Percentiles rank a stretch among this genome's conserved stretches.
Evolutionary conservation across 257 asterid genomes (phyloP).

Genomic region (Parsonsia alboflavescens): DNA sequence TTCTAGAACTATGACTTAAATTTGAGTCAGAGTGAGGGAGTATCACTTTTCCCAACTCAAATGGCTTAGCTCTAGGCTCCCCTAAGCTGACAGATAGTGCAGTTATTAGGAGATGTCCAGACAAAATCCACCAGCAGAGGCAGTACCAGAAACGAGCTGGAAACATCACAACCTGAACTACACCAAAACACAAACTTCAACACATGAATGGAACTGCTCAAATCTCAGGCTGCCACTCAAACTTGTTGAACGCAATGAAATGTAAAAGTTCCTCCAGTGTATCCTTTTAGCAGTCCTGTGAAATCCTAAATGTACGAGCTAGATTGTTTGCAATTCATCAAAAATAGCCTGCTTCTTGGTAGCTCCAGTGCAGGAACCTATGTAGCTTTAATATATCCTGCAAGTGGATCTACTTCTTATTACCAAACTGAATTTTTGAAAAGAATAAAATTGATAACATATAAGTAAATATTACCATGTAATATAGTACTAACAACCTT

Average conservation of each 20-base stretch:
- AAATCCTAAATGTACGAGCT: not conserved
- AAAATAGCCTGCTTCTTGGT: not conserved
- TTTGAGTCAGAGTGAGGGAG: constrained; percentile 20
- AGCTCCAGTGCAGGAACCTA: constrained; percentile 5
- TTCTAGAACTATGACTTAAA: constrained; percentile 28
- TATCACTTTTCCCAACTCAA: constrained; percentile 26
- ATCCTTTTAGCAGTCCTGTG: not conserved
- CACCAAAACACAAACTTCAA: constrained; percentile 22
- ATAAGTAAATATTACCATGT: not conserved
- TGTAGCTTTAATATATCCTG: constrained; percentile 5
- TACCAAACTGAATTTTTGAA: not conserved
- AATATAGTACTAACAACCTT: not conserved
- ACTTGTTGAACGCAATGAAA: not conserved
- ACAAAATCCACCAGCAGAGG: constrained; percentile 60
- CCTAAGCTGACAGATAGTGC: constrained; percentile 36
- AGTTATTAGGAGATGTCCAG: constrained; percentile 40
- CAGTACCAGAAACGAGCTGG: constrained; percentile 33
- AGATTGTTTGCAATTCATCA: not conserved
- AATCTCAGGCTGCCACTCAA: not conserved
- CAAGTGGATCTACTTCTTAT: not conserved
- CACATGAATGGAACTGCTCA: constrained; percentile 24
- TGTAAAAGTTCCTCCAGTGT: constrained; percentile 1
- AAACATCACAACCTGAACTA: constrained; percentile 55
- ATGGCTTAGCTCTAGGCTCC: constrained; percentile 25
- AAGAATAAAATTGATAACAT: not conserved